A percentile compares a stretch with the other conserved stretches of the same genome.
These are phyloP conservation scores for Yamadazyma kanchanaburiensis DNA, from an alignment of 1,139 yeast species.

Conservation along the genomic window DNA sequence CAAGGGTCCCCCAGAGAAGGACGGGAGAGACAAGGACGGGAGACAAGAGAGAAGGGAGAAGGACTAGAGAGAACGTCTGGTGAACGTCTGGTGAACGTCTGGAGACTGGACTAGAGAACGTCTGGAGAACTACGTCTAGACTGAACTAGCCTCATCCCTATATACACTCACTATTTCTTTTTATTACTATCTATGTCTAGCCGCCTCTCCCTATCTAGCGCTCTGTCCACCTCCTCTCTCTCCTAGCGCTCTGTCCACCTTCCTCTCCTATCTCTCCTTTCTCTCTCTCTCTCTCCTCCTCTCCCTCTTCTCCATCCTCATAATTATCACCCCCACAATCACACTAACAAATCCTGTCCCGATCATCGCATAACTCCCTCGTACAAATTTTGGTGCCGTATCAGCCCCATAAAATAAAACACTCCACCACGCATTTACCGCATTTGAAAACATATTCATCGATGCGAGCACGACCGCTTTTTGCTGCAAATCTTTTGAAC, in stretches of 20 bases:
- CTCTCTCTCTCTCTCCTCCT: conserved; percentile 24
- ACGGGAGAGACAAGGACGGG: too few species aligned
- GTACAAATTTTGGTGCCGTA: conserved; percentile 46
- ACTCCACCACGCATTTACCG: conserved; percentile 65
- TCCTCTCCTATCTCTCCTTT: conserved; percentile 10
- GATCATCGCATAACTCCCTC: conserved; percentile 56
- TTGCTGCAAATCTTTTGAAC: conserved; percentile 52
- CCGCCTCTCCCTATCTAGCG: too few species aligned
- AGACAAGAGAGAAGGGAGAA: too few species aligned
- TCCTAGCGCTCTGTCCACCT: conserved; percentile 4
- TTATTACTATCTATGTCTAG: too few species aligned
- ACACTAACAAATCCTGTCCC: conserved; percentile 40
- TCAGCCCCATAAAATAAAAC: conserved; percentile 48
- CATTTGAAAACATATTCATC: conserved; percentile 62
- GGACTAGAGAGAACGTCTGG: too few species aligned
- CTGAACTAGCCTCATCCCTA: too few species aligned
- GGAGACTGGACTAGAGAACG: too few species aligned
- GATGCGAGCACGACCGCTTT: conserved; percentile 58
- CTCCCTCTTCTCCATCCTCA: conserved; percentile 31
- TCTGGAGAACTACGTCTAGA: too few species aligned
- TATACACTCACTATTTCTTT: too few species aligned
- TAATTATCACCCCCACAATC: conserved; percentile 18
- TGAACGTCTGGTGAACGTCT: too few species aligned
- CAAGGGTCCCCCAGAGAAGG: too few species aligned
- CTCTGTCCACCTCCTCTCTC: conserved; percentile 5